Base-by-base conservation (phyloP, 2,329 filamentous ascomycete genomes). In the Arthrinium phaeospermum region DNA sequence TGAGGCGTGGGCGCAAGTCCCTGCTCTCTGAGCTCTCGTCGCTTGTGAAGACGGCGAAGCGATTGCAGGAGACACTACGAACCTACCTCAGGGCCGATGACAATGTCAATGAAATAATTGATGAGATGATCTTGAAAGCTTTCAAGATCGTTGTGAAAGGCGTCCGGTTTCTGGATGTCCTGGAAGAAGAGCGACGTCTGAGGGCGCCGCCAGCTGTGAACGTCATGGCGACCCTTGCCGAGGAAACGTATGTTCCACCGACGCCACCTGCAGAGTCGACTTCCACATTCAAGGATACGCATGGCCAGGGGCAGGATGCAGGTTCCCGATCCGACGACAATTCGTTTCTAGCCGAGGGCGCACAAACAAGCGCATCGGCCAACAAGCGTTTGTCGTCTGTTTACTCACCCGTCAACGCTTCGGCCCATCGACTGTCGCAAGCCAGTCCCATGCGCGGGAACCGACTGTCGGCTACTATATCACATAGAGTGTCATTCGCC, bases 101-200 rank as follows among this genome's bases (percentile, higher is more conserved):
- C 44, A 87, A 90, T 67, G 86, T 93, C 16, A 94, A 94, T 78
- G 90, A 93, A 77, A 90, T 96, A 72, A 90, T 98, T 72, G 96
- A 98, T 79, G 94, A 98, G 80, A 94, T 98, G 90, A 93, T 98
- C 34, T 85, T 97, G 70, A 96, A 95, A 81, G 95, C 95, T 0
- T 98, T 98, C 85, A 95, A 93, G 79, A 95, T 98, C 70, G 93
- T 98, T n/a, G 96, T 92, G 68, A 92, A 96, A 77, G 95, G 94
- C 19, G 94, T 98, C 37, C 89, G 92, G 64, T 98, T 99, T 79
- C 87, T 98, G 57, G 96, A 99, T 77, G 88, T 96, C 2, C 91
- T 96, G 84, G 92, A 93, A 49, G 93, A 91, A 22, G 89, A 92
- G 76, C 82, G 86, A 67, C 84, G 85, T 72, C 80, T 83, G 53